Base-by-base conservation (phyloP, 148 eudicot genomes). In the Amaranthus cruentus region DNA sequence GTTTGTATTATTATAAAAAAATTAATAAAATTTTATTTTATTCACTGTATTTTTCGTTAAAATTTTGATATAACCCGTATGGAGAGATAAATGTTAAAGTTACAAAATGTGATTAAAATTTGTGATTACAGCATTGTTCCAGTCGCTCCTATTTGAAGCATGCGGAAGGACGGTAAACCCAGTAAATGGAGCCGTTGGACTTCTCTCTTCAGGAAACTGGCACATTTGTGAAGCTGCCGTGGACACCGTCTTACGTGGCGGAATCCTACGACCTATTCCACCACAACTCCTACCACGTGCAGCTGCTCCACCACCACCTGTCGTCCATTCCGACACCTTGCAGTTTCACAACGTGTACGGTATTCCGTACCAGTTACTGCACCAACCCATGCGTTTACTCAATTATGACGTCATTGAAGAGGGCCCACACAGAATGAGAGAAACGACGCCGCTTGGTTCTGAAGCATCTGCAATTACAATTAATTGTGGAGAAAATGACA, bases 141-240 rank as follows among this genome's bases (percentile, higher is more conserved):
- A 83, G 52, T 88, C 92, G 7, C 74, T 88, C 55, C 18, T 88
- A n/a, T 86, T 73, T 59, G 92, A 88, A 77, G 92, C 92, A 15
- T 88, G 92, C 56, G 91, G 91, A 48, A 79, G 91, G 8, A 88
- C 89, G 21, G 78, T 88, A 60, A 88, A 88, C 76, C 92, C 92
- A 43, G 89, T 86, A 48, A 79, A 72, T 66, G 89, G 92, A 0
- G 89, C 89, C 6, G 81, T 88, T 2, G 92, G 89, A 2, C 85
- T 88, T 2, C 77, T 88, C 38, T 61, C 83, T 46, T 60, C 87
- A 47, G 87, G 89, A 2, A 84, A 88, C 77, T 88, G 89, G 92
- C 85, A 82, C 67, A 54, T 81, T 47, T 88, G 89, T 49, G 85
- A 86, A 69, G 69, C 78, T 28, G 88, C 92, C 28, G 88, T 84